A percentile compares a stretch with the other conserved stretches of the same genome.
Evolutionary conservation across 257 asterid species (phyloP).

Genomic region (Solanum microdontum): DNA sequence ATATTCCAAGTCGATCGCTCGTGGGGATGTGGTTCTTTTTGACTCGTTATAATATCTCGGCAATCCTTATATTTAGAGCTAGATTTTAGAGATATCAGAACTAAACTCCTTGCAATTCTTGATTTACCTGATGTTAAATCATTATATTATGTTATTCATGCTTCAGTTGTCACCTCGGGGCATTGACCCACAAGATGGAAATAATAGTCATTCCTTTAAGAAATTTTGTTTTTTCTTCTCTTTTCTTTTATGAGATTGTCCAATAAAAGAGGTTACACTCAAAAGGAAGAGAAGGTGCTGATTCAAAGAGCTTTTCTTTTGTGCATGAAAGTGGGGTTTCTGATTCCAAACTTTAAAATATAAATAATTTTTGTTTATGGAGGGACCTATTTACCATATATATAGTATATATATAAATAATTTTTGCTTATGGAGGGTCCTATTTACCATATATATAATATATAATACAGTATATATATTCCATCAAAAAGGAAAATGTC

Average conservation of each 20-base stretch:
- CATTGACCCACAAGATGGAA: constrained; percentile 24
- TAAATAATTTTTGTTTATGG: constrained; percentile 14
- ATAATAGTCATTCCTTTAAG: constrained; percentile 10
- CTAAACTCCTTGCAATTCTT: not conserved
- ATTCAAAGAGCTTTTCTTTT: constrained; percentile 8
- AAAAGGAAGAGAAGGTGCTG: constrained; percentile 21
- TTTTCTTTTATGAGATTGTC: constrained; percentile 10
- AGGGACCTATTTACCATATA: constrained; percentile 23
- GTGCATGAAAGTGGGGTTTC: constrained; percentile 42
- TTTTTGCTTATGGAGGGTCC: constrained; percentile 28
- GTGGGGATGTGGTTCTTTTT: not conserved
- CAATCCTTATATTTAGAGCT: not conserved
- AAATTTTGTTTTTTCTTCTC: not conserved
- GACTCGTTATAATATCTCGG: not conserved
- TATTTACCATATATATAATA: not conserved
- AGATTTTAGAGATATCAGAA: not conserved
- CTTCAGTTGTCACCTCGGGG: not conserved
- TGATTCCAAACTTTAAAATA: constrained; percentile 23
- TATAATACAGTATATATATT: not conserved
- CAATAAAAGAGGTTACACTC: constrained; percentile 9
- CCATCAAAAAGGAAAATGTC: not conserved
- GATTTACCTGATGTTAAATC: not conserved
- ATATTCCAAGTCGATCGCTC: not conserved
- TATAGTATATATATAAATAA: not conserved
- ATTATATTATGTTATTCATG: not conserved